Conservation (phyloP, 2,329 filamentous ascomycete genomes). For the Endothia cerciana region DNA sequence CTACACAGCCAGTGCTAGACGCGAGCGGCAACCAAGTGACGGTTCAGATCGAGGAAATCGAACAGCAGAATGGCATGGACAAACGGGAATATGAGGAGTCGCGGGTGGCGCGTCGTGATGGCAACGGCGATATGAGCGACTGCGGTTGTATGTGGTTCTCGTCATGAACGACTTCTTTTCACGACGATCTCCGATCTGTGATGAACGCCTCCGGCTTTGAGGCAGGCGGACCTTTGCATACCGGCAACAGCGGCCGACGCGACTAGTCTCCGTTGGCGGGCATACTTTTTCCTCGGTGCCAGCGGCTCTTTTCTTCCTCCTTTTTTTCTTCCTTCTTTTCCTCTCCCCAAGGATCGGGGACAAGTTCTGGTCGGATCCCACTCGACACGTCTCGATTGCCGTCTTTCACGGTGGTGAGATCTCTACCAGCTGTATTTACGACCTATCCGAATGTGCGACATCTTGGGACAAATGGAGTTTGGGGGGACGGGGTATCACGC, state of each 20-base stretch:
- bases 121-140: slow-evolving; percentile 47
- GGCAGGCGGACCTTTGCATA: background rate
- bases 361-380: background rate
- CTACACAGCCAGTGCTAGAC: slow-evolving; percentile 42
- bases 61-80: slow-evolving; percentile 27
- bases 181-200: background rate
- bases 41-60: slow-evolving; percentile 50
- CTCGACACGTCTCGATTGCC: background rate
- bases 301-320: background rate
- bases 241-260: background rate
- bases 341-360: background rate
- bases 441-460: slow-evolving; percentile 6
- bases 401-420: background rate
- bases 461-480: slow-evolving; percentile 8
- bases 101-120: slow-evolving; percentile 30
- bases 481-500: background rate
- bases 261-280: background rate
- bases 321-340: background rate
- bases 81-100: slow-evolving; percentile 19
- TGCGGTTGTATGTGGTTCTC: slow-evolving; percentile 61
- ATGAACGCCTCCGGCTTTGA: background rate
- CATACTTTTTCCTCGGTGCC: background rate
- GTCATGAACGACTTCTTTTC: slow-evolving; percentile 39
- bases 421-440: slow-evolving; percentile 3
- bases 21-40: slow-evolving; percentile 45